Evolutionary conservation across 306 rosid species (phyloP), one percentile per base, ranked within the genome.

Genomic region (Herpetospermum pedunculosum): DNA sequence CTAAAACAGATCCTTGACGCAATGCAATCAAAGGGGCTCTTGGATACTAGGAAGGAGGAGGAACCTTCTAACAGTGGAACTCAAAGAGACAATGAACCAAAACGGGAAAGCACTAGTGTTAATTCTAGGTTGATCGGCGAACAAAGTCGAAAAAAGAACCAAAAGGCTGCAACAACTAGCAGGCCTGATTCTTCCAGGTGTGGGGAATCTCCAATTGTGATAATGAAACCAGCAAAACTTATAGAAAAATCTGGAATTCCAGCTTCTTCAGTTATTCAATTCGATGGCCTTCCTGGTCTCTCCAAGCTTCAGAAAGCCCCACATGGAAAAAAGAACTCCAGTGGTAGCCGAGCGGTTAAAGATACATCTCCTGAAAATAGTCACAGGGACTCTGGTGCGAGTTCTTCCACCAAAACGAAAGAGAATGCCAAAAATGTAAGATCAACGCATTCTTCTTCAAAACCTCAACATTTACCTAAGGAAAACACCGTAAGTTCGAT

Each of bases 211-310:
- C 94, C 98, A 2, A 93, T 90, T 72, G 98, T 93, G 83, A 91
- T 93, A 80, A 93, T 93, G 89, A 93, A 90, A 78, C 98, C 98
- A 14, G 92, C 96, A 69, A 93, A 89, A 77, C 84, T 87, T 62
- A 76, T 90, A 59, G 90, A 89, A 70, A 89, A 84, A 74, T 82
- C 89, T n/a, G 85, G 86, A 46, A 79, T 85, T 67, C 76, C 90
- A 53, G 44, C 88, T 80, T 88, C 92, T 60, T 84, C 92, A 16
- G 84, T 77, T 44, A 83, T 84, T 82, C 82, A 91, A 60, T 50
- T 80, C 0, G 87, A 84, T 12, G 79, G 78, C 63, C 60, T 85
- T 76, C 78, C 92, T 38, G 75, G 86, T 75, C 78, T 82, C 58
- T 81, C 65, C 52, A 83, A 74, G 76, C 69, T 64, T 30, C 89